Conservation (phyloP, 768 basidiomycete genomes). For the Boletellus ananiceps region DNA sequence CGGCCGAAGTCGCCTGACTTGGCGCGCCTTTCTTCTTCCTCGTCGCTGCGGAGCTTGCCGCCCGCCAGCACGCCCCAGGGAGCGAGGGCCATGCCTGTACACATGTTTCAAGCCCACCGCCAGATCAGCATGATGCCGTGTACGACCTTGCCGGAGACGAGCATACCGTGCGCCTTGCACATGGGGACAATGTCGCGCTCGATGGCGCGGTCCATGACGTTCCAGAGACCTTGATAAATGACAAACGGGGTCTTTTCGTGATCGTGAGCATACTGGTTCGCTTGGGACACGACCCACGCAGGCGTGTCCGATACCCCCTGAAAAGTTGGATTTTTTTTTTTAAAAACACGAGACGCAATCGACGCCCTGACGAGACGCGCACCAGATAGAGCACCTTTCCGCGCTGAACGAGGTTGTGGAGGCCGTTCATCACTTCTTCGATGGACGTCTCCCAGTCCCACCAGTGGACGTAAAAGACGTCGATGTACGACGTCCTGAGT, state of each 20-base stretch:
- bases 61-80: slow-evolving; percentile 35
- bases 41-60: slow-evolving; percentile 32
- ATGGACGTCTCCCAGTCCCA: slow-evolving; percentile 37
- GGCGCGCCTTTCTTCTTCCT: slow-evolving; percentile 28
- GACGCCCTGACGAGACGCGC: too few species aligned
- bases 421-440: slow-evolving; percentile 37
- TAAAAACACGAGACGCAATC: neutral
- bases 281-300: slow-evolving; percentile 38
- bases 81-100: slow-evolving; percentile 31
- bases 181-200: slow-evolving; percentile 43
- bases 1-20: slow-evolving; percentile 28
- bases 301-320: slow-evolving; percentile 32
- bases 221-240: slow-evolving; percentile 41
- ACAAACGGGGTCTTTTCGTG: slow-evolving; percentile 43
- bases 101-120: neutral
- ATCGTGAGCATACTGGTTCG: slow-evolving; percentile 39
- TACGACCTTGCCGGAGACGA: too few species aligned
- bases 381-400: slow-evolving; percentile 39
- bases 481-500: slow-evolving; percentile 24
- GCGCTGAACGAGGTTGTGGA: slow-evolving; percentile 35
- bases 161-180: slow-evolving; percentile 23
- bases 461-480: slow-evolving; percentile 27
- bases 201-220: slow-evolving; percentile 33
- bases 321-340: neutral
- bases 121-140: too few species aligned